These are phyloP conservation scores for Gyromitra esculenta DNA, from an alignment of 2,329 filamentous ascomycete species.

Conservation along the genomic window DNA sequence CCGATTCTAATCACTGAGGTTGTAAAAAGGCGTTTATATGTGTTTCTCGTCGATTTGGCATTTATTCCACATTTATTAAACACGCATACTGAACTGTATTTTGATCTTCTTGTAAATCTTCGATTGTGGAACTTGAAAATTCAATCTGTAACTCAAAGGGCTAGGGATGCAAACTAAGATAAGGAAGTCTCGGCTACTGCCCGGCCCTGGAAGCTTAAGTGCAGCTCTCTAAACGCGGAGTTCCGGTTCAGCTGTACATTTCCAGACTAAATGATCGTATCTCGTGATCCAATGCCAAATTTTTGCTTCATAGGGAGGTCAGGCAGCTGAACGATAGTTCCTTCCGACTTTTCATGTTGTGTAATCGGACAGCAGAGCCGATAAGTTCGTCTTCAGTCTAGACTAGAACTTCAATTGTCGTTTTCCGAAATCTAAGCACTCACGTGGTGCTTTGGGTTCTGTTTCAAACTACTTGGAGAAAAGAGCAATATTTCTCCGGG, in stretches of 20 bases:
- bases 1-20: constrained; percentile 46
- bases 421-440: constrained; percentile 25
- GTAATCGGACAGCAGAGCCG: constrained; percentile 31
- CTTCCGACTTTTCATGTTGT: constrained; percentile 29
- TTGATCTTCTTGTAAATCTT: constrained; percentile 42
- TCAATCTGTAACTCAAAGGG: constrained; percentile 17
- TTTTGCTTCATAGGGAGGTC: constrained; percentile 5
- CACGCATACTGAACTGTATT: constrained; percentile 18
- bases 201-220: constrained; percentile 1
- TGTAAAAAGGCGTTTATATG: constrained; percentile 31
- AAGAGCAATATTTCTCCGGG: constrained; percentile 15
- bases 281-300: constrained; percentile 22
- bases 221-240: constrained; percentile 11
- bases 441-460: constrained; percentile 22
- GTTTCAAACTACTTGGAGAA: constrained; percentile 36
- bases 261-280: constrained; percentile 15
- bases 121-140: constrained; percentile 32
- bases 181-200: constrained; percentile 23
- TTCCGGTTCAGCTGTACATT: constrained; percentile 19
- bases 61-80: constrained; percentile 17
- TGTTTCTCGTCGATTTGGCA: constrained; percentile 46
- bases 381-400: constrained; percentile 16
- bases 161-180: constrained; percentile 24
- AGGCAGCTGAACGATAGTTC: constrained; percentile 23
- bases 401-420: constrained; percentile 29